A percentile compares a stretch with the other conserved stretches of the same genome.
These are phyloP conservation scores for Abelmoschus esculentus DNA, from an alignment of 345 rosid species.

Conservation along the genomic window DNA sequence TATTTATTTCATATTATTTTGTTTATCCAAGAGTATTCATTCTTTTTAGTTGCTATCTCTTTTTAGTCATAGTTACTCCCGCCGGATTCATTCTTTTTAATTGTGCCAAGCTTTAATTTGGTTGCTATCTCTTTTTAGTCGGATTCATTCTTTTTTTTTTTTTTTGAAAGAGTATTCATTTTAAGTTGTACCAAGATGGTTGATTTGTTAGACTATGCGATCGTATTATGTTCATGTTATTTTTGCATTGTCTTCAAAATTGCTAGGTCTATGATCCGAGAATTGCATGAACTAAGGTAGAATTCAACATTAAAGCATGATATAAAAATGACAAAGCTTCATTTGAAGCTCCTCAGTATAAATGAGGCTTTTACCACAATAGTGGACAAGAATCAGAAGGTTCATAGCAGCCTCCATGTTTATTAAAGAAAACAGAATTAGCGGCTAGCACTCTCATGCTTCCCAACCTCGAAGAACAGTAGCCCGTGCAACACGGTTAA, in stretches of 20 bases:
- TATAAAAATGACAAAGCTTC: constrained; percentile 8
- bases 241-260: not conserved
- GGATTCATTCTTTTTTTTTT: no score
- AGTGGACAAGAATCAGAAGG: constrained; percentile 11
- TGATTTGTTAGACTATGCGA: no score
- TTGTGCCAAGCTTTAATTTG: no score
- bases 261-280: not conserved
- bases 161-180: no score
- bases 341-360: constrained; percentile 10
- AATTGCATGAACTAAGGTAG: not conserved
- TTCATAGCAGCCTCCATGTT: constrained; percentile 11
- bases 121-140: no score
- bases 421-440: constrained; percentile 13
- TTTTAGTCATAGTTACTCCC: no score
- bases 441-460: constrained; percentile 26
- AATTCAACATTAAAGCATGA: constrained; percentile 4
- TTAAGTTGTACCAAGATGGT: no score
- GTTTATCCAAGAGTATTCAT: no score
- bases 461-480: constrained; percentile 91
- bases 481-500: constrained; percentile 88
- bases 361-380: not conserved
- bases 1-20: no score
- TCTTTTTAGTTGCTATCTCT: no score
- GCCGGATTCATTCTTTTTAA: no score
- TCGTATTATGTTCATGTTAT: no score